phyloP scores from a whole-genome alignment of 2,329 filamentous ascomycete genomes.

The Pseudogymnoascus sp. region DNA sequence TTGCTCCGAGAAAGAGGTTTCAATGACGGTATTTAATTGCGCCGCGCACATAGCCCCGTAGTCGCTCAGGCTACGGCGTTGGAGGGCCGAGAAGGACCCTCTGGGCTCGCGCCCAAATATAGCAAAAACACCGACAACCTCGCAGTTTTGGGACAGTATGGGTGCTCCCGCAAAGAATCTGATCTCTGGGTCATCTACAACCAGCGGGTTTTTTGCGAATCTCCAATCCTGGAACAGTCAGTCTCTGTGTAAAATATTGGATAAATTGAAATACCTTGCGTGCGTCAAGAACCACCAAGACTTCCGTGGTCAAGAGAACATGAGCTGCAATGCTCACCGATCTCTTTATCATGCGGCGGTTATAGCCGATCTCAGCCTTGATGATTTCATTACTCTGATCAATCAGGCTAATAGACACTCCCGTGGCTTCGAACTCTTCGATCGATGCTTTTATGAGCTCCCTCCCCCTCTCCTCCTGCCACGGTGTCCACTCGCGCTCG shows the following conservation, averaged over 20 bases:
- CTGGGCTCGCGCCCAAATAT: conserved; percentile 25
- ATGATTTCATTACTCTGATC: conserved; percentile 27
- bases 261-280: conserved; percentile 22
- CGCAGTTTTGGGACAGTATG: conserved; percentile 25
- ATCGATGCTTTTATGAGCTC: conserved; percentile 21
- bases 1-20: background rate
- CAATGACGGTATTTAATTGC: background rate
- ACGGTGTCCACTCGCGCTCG: conserved; percentile 20
- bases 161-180: conserved; percentile 33
- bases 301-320: conserved; percentile 28
- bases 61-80: conserved; percentile 25
- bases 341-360: conserved; percentile 22
- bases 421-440: conserved; percentile 23
- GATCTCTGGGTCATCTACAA: conserved; percentile 23
- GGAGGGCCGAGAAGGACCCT: conserved; percentile 20
- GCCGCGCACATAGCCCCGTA: conserved; percentile 13
- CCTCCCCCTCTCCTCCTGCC: conserved; percentile 18
- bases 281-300: conserved; percentile 30
- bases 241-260: background rate
- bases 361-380: conserved; percentile 26
- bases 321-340: conserved; percentile 31
- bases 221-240: conserved; percentile 29
- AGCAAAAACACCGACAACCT: conserved; percentile 27
- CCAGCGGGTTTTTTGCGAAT: conserved; percentile 28
- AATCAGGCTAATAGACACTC: conserved; percentile 30